Evolutionary conservation across 1,284 basidiomycete species (phyloP).

Genomic region (Thecaphora thlaspeos): DNA sequence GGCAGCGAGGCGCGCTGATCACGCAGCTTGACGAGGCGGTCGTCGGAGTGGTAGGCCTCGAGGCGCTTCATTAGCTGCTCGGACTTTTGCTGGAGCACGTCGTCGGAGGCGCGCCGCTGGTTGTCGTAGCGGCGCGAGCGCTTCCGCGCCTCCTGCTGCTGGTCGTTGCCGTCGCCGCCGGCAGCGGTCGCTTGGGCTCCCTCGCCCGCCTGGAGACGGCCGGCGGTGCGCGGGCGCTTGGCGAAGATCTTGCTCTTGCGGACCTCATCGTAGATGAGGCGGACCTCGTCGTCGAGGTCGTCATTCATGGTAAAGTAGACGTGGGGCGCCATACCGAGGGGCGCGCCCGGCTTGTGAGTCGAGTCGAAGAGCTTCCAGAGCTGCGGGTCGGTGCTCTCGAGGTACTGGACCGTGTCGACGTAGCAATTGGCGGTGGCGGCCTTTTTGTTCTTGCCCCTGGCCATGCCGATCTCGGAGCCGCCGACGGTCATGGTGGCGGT

Average conservation of each 20-base stretch:
- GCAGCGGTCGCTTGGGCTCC: conserved; percentile 38
- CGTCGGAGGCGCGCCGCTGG: conserved; percentile 41
- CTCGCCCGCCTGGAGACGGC: conserved; percentile 21
- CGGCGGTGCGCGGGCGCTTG: conserved; percentile 47
- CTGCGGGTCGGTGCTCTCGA: conserved; percentile 76
- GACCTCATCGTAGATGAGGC: conserved; percentile 69
- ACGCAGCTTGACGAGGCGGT: conserved; percentile 69
- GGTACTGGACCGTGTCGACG: conserved; percentile 81
- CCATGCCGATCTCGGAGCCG: conserved; percentile 77
- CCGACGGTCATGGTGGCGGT: conserved; percentile 79
- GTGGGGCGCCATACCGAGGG: conserved; percentile 67
- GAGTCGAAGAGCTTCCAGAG: conserved; percentile 73
- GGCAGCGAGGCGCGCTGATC: conserved; percentile 70
- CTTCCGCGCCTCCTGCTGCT: conserved; percentile 21
- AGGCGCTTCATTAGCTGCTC: conserved; percentile 64
- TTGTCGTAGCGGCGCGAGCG: conserved; percentile 24
- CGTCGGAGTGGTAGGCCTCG: conserved; percentile 68
- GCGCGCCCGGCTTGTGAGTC: conserved; percentile 49
- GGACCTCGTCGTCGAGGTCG: conserved; percentile 71
- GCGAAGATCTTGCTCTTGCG: conserved; percentile 59
- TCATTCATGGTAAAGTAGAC: conserved; percentile 73
- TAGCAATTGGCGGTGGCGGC: conserved; percentile 72
- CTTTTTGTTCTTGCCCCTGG: conserved; percentile 73
- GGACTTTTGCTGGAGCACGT: conserved; percentile 64
- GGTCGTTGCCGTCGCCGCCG: conserved; percentile 39